These are phyloP conservation scores for Pulveroboletus sp. DNA, from an alignment of 768 basidiomycete genomes.

Conservation along the genomic window DNA sequence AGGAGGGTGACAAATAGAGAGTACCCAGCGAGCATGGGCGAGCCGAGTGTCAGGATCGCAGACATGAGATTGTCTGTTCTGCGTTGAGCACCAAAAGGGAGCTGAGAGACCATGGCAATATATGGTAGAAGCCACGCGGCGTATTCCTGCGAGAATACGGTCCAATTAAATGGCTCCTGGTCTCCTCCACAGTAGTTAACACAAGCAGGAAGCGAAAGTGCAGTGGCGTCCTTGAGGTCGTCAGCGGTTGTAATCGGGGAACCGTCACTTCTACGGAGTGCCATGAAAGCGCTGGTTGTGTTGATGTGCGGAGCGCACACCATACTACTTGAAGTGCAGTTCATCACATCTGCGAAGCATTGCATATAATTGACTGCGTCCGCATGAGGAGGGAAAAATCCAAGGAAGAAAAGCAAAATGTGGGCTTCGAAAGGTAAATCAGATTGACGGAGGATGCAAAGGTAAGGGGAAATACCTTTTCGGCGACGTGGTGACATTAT, in stretches of 20 bases:
- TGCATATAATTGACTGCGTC: slow-evolving; percentile 8
- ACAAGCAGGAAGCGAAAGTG: slow-evolving; percentile 9
- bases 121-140: slow-evolving; percentile 45
- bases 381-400: neutral
- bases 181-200: slow-evolving; percentile 4
- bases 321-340: slow-evolving; percentile 1
- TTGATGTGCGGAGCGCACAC: slow-evolving; percentile 1
- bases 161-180: slow-evolving; percentile 19
- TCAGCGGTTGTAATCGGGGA: too few relatives aligned
- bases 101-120: slow-evolving; percentile 44
- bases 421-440: neutral
- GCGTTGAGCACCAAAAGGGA: slow-evolving; percentile 43
- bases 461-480: neutral
- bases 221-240: slow-evolving; percentile 1
- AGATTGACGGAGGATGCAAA: neutral
- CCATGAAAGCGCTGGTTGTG: slow-evolving; percentile 9
- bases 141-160: slow-evolving; percentile 32
- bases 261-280: slow-evolving; percentile 12
- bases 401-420: neutral
- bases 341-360: slow-evolving; percentile 9
- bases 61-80: slow-evolving; percentile 40
- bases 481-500: neutral
- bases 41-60: slow-evolving; percentile 41
- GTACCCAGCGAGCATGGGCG: slow-evolving; percentile 42
- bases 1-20: slow-evolving; percentile 41